Base-by-base conservation (phyloP, 768 basidiomycete genomes). In the Mycena filopes region DNA sequence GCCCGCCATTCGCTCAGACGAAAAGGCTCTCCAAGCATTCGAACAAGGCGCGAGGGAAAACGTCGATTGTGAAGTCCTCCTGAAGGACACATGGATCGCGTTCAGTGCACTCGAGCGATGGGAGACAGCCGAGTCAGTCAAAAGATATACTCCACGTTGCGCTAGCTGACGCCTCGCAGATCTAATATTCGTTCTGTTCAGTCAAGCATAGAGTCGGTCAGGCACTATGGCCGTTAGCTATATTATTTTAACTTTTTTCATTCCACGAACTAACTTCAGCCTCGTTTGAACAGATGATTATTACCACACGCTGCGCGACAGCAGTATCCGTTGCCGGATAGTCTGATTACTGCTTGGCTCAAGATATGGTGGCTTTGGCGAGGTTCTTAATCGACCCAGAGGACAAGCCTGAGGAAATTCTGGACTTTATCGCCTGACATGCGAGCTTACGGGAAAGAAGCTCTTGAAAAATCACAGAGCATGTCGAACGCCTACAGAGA, bases 121-220 rank as follows among this genome's bases (percentile, higher is more conserved):
- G 65, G 59, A 66, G 21, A 50, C 31, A 3, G 65, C 65, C 9
- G 54, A 60, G 65, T 55, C 4, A 46, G 54, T 41, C 18, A 18
- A 29, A 20, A 21, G 23, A 15, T 9, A 29, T 57, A 21, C 13
- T 21, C 13, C 28, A 4, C 12, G 20, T 36, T n/a, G n/a, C 11
- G 7, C 11, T n/a, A 3, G 20, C 45, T 43, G 7, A 58, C 18
- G 2, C 20, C 12, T 47, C 33, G 18, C 29, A 72, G 71, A 23
- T 70, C 71, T 6, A 59, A 60, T 4, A 31, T 63, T 41, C 23
- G 46, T 49, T 46, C 53, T 20, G 69, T 72, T 23, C 55, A 26
- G 54, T 57, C 63, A 13, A 63, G 69, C 28, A 72, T 72, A 15
- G 1, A n/a, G 10, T 46, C n/a, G 38, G 67, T 72, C 4, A 67